Evolutionary conservation across 2,329 filamentous ascomycete species (phyloP), one percentile per base, ranked within the genome.

Genomic region (Penicillium sp.): DNA sequence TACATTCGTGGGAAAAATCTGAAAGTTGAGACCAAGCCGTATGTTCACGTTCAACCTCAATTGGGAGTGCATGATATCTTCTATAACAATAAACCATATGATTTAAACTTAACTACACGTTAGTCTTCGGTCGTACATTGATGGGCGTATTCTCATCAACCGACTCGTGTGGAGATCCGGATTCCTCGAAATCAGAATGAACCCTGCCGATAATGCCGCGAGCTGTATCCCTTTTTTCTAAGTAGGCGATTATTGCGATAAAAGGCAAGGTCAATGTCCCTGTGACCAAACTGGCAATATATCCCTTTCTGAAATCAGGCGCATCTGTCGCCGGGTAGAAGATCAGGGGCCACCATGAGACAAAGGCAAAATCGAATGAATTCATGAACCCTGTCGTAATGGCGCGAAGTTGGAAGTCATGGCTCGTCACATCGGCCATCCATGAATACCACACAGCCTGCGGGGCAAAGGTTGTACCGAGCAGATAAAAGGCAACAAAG

Each of bases 391-490:
- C 75, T 0, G 77, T 79, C 3, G 77, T 77, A 45, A 79, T 77
- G 1, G 77, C 77, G 0, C 77, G 69, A 2, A 79, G 68, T 43
- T 79, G 77, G 8, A 79, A 63, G 52, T 70, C 68, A 27, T 70
- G 67, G n/a, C 59, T 54, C 7, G 68, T 70, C 5, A 70, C 62
- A 26, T 80, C 77, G 0, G 77, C 77, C 75, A 79, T 78, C 77
- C 77, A 80, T 0, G 75, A 74, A 59, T 79, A 79, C 77, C 77
- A 80, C 19, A 80, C 64, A 5, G 77, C 77, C 55, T 80, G 77
- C 1, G 77, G 77, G 2, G 77, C 77, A 52, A 76, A 80, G 0
- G 75, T 78, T 0, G 77, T 79, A 3, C 77, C 77, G 2, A 79
- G 69, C 1, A 79, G 61, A 59, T 78, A 79, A 56, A 78, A 79